Base-by-base conservation (phyloP, 2,329 filamentous ascomycete species). In the Alternaria metachromatica region DNA sequence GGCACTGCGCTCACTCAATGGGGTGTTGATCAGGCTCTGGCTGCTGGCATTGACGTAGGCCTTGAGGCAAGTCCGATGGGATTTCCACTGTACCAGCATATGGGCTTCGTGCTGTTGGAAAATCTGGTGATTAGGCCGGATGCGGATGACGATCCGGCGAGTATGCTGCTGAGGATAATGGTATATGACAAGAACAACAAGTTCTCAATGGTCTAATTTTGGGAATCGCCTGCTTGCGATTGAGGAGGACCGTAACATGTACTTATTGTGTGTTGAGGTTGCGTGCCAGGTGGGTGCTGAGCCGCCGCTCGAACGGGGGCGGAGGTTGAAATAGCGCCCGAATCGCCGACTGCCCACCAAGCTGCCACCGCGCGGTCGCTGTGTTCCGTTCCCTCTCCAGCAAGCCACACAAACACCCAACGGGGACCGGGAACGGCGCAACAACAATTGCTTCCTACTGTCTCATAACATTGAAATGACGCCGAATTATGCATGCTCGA, bases 1-100 rank as follows among this genome's bases (percentile, higher is more conserved):
- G 48, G 48, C 18, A 50, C 48, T 13, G 48, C 48, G n/a, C 48
- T 50, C 48, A 50, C 48, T 50, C 48, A 50, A 50, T 50, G 48
- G 48, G 48, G 48, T 30, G 18, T 50, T 12, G 26, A 30, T 8
- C 25, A 30, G 13, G 48, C 48, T 30, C 25, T 50, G n/a, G 28
- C 25, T 30, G 25, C 48, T 13, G 26, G 48, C n/a, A 26, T 50
- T 12, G n/a, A 50, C n/a, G 48, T 50, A 3, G 48, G 48, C 11
- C 48, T 50, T 12, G 48, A 50, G 48, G 25, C 48, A 20, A 50
- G 48, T 50, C 48, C 48, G 2, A 50, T 50, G 48, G 48, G 48
- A 50, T 50, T 30, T 30, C 48, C 48, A 21, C 5, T 50, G 25
- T 50, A 50, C 48, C 48, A 50, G 48, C 48, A 50, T 15, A 28